Conservation (phyloP, 1,284 basidiomycete genomes). For the Leccinum angustisporum region DNA sequence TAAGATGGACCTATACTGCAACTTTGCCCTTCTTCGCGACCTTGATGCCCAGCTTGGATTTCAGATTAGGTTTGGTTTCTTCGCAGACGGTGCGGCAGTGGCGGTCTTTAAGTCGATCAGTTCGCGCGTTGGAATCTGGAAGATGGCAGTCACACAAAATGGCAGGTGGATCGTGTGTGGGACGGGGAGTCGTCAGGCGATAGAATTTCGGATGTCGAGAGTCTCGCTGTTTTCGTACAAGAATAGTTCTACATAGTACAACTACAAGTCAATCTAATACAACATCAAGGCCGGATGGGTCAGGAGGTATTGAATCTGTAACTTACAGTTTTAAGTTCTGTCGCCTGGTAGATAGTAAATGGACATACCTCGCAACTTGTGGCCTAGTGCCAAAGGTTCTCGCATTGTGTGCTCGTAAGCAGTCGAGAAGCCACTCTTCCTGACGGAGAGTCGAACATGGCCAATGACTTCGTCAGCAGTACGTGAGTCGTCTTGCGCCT, state of each 20-base stretch:
- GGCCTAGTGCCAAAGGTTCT: neutral
- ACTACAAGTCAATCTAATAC: too few relatives aligned
- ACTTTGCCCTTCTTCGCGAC: slow-evolving; percentile 58
- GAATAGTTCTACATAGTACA: too few relatives aligned
- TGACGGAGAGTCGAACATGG: neutral
- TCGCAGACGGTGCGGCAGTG: slow-evolving; percentile 42
- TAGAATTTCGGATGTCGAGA: too few relatives aligned
- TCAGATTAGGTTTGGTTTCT: slow-evolving; percentile 64
- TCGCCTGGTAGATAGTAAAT: neutral
- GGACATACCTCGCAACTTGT: neutral
- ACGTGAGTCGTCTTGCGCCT: neutral
- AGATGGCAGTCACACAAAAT: slow-evolving; percentile 33
- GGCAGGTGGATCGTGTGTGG: too few relatives aligned
- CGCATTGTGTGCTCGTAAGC: neutral
- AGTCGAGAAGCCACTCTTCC: neutral
- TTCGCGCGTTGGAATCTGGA: slow-evolving; percentile 66
- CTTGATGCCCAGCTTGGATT: slow-evolving; percentile 72
- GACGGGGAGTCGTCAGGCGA: too few relatives aligned
- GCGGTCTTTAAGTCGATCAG: slow-evolving; percentile 55
- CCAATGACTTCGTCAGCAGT: neutral
- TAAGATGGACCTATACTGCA: slow-evolving; percentile 18
- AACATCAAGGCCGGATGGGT: too few relatives aligned
- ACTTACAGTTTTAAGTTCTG: too few relatives aligned
- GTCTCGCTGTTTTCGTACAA: too few relatives aligned
- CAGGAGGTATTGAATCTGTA: too few relatives aligned